phyloP scores from a whole-genome alignment of 148 eudicot species.

The Persicaria maculosa region DNA sequence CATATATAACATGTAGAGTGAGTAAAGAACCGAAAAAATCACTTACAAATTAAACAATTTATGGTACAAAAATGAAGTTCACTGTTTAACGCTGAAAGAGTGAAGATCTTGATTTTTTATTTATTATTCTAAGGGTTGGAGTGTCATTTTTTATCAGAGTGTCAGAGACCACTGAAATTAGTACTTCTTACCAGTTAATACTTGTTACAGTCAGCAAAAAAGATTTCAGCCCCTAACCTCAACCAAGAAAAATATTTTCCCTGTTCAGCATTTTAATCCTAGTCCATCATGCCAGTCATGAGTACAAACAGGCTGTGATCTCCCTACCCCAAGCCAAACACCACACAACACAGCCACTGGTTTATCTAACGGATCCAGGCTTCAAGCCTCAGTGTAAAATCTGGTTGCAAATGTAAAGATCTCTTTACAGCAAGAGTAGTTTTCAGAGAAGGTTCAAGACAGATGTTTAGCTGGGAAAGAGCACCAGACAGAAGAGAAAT shows the following conservation, averaged over 20 bases:
- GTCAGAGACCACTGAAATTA: not conserved
- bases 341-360: not conserved
- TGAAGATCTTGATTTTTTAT: too few relatives aligned
- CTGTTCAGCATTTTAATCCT: not conserved
- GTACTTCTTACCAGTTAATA: not conserved
- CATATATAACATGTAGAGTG: too few relatives aligned
- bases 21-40: too few relatives aligned
- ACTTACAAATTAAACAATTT: too few relatives aligned
- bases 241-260: not conserved
- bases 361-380: not conserved
- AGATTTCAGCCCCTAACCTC: not conserved
- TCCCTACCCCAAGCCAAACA: not conserved
- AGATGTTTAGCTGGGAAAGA: not conserved
- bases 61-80: too few relatives aligned
- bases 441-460: not conserved
- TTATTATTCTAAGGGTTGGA: not conserved
- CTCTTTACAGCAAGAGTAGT: not conserved
- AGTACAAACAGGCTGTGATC: not conserved
- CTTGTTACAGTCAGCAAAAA: not conserved
- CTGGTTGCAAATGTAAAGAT: not conserved
- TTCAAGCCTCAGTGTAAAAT: not conserved
- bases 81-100: too few relatives aligned
- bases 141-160: not conserved
- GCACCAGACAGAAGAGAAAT: not conserved
- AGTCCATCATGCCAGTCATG: not conserved